Conservation (phyloP, 176 grass and related monocot genomes). For the Puccinellia tenuiflora region DNA sequence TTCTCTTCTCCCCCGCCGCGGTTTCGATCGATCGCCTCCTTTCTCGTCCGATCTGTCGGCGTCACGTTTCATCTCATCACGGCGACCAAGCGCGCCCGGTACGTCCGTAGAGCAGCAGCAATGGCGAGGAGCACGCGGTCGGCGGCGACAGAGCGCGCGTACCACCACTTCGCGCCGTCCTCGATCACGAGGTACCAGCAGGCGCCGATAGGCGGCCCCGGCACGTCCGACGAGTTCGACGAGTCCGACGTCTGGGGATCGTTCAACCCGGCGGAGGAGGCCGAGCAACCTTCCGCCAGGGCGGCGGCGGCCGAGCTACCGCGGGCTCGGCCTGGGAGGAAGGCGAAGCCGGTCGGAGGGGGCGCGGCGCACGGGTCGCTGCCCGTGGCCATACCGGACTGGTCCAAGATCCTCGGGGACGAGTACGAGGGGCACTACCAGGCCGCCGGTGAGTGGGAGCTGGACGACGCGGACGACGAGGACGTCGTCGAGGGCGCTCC, state of each 20-base stretch:
- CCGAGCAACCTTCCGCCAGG: neutral
- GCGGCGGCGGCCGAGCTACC: neutral
- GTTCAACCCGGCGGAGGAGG: neutral
- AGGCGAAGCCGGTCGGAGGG: neutral
- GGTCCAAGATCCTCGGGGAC: constrained; percentile 78
- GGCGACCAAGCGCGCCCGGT: neutral
- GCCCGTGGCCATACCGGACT: constrained; percentile 85
- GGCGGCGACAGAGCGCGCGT: constrained; percentile 37
- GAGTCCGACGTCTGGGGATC: constrained; percentile 80
- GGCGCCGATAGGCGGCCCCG: neutral
- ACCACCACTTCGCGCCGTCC: constrained; percentile 42
- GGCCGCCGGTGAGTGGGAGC: constrained; percentile 23
- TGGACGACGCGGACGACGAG: constrained; percentile 42
- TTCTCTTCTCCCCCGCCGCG: neutral
- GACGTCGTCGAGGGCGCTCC: neutral
- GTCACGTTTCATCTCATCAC: neutral
- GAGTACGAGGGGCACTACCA: constrained; percentile 27
- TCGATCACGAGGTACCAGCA: neutral
- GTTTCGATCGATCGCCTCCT: neutral
- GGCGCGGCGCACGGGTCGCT: constrained; percentile 39
- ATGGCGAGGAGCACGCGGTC: constrained; percentile 48
- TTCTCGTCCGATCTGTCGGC: neutral
- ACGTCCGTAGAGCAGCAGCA: neutral
- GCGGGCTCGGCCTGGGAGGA: neutral
- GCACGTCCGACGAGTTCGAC: constrained; percentile 51